phyloP scores from a whole-genome alignment of 305 asterid genomes.

The Fraxinus latifolia region DNA sequence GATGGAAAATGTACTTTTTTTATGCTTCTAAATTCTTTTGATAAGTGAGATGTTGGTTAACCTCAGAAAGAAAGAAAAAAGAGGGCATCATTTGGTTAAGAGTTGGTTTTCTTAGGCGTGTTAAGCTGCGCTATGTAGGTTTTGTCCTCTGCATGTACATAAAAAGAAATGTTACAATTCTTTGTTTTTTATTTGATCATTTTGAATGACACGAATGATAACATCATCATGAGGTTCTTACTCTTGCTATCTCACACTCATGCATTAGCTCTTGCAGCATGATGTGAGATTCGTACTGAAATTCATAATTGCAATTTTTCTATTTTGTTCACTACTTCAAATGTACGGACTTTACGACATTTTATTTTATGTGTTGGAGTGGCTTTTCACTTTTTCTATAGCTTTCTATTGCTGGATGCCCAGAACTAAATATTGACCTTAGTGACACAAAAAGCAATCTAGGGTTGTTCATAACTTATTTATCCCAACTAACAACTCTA shows the following conservation, averaged over 20 bases:
- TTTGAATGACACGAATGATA: not conserved
- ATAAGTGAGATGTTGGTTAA: constrained; percentile 10
- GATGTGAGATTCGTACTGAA: not conserved
- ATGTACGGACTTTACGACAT: not conserved
- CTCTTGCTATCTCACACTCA: not conserved
- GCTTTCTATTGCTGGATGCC: not conserved
- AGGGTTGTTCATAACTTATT: constrained; percentile 1
- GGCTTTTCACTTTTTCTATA: not conserved
- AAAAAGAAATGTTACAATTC: not conserved
- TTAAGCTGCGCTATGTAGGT: not conserved
- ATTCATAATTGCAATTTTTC: not conserved
- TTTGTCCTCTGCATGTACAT: not conserved
- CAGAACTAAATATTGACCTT: not conserved
- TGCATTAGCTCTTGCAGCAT: not conserved
- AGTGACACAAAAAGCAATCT: not conserved
- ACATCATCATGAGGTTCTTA: not conserved
- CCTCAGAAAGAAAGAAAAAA: constrained; percentile 1
- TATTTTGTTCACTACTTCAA: not conserved
- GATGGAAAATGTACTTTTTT: constrained; percentile 12
- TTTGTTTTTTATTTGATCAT: not conserved
- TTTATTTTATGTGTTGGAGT: not conserved
- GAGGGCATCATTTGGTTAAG: not conserved
- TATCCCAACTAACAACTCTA: not conserved
- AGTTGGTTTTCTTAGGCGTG: not conserved
- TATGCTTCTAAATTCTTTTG: not conserved